phyloP scores from a whole-genome alignment of 2,329 filamentous ascomycete genomes.

The Claviceps spartinae region DNA sequence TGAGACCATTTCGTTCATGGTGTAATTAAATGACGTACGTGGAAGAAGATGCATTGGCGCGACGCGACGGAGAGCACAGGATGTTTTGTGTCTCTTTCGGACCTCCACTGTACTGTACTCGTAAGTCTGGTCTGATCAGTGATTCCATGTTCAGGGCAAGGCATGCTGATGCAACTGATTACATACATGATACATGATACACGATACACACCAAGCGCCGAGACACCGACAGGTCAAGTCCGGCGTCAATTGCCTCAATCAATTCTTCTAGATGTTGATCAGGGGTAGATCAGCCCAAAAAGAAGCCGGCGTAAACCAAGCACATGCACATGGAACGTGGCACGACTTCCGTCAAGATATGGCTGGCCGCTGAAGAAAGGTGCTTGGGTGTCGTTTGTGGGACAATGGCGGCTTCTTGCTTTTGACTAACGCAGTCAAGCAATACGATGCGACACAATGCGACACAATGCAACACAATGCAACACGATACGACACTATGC shows the following conservation, averaged over 20 bases:
- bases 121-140: too few species aligned
- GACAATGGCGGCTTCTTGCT: neutral
- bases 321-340: neutral
- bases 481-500: neutral
- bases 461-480: neutral
- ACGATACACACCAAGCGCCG: neutral
- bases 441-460: neutral
- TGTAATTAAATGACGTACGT: too few species aligned
- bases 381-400: neutral
- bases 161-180: too few species aligned
- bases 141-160: too few species aligned
- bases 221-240: neutral
- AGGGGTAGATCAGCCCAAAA: neutral
- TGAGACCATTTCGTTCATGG: too few species aligned
- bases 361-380: neutral
- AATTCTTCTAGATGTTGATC: neutral
- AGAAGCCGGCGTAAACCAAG: neutral
- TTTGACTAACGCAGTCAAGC: neutral
- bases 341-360: neutral
- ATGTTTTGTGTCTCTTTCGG: too few species aligned
- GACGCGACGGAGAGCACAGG: too few species aligned
- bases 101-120: too few species aligned
- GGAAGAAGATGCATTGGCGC: too few species aligned
- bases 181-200: too few species aligned
- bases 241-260: neutral